Evolutionary conservation across 2,329 filamentous ascomycete genomes (phyloP), one percentile per base, ranked within the genome.

Genomic region (Taxawa tesnikishii): DNA sequence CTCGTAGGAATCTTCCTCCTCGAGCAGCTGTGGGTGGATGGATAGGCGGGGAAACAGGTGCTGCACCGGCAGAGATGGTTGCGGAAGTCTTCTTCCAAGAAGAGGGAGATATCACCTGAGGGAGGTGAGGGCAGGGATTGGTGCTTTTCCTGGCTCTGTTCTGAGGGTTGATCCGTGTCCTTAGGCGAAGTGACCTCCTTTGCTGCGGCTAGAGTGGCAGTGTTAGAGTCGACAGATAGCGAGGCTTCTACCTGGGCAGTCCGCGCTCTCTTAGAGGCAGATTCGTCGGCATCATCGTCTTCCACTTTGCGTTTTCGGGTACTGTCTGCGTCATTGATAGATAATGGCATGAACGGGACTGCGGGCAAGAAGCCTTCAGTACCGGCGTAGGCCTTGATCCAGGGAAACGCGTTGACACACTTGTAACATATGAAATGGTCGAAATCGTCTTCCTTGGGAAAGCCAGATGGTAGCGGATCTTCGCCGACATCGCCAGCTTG

Each of bases 1-100:
- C 48, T 94, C 85, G 56, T 98, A 98, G 1, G 75, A 77, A 19
- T 94, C 84, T 63, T 98, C 90, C 56, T 93, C 85, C 49, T 96
- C 87, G 7, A 94, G 75, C 8, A 98, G 79, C 49, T 93, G 82
- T 0, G 75, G 73, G 51, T 93, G 76, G 0, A 65, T 59, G 33
- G 73, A 63, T 2, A 96, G 70, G 9, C 72, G 61, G 1, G 75
- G 75, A 83, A 94, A 62, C 87, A 94, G n/a, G 67, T 59, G 11
- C 72, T 53, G 57, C 90, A 98, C 49, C 68, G 83, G 62, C 90
- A 98, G 45, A 98, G 63, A 38, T 78, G 65, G 25, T 80, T 68
- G 44, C 88, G 81, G 63, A 96, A 96, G 47, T 75, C 66, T 32
- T 78, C 67, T 37, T 73, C 75, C 48, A 92, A 68, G 59, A 96